These are phyloP conservation scores for Collybia nuda DNA, from an alignment of 768 basidiomycete species.

Conservation along the genomic window DNA sequence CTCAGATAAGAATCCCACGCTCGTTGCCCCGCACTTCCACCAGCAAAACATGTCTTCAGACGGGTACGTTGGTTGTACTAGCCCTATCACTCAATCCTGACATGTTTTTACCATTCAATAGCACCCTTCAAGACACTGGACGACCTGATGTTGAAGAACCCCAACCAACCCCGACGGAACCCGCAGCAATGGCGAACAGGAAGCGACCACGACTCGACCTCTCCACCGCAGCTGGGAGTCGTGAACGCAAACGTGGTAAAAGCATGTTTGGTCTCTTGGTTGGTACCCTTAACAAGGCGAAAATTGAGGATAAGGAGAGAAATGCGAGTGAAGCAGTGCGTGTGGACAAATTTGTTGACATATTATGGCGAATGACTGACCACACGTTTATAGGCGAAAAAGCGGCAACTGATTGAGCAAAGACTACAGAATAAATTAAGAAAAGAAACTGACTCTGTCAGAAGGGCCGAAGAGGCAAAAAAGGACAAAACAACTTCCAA, in stretches of 20 bases:
- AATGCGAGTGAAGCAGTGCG: conserved; percentile 81
- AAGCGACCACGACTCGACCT: conserved; percentile 78
- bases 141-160: conserved; percentile 27
- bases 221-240: conserved; percentile 34
- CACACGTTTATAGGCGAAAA: conserved; percentile 62
- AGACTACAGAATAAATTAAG: conserved; percentile 82
- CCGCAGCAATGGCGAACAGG: conserved; percentile 49
- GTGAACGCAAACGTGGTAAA: conserved; percentile 83
- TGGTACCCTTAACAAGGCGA: conserved; percentile 85
- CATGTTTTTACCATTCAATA: conserved; percentile 7
- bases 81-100: neutral
- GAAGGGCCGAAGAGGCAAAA: conserved; percentile 83
- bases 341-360: conserved; percentile 15
- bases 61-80: conserved; percentile 36
- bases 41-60: conserved; percentile 47
- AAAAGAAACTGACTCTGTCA: conserved; percentile 85
- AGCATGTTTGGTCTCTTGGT: conserved; percentile 84
- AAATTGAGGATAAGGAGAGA: conserved; percentile 82
- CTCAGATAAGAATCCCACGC: conserved; percentile 31
- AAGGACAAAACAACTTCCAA: conserved; percentile 77
- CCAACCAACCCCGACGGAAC: conserved; percentile 40
- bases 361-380: neutral
- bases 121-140: conserved; percentile 26
- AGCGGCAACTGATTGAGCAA: conserved; percentile 79
- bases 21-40: conserved; percentile 17